Percentiles rank a stretch among this genome's conserved stretches.
Conservation (phyloP, 2,329 filamentous ascomycete genomes). For the Epichloe brachyelytri region DNA sequence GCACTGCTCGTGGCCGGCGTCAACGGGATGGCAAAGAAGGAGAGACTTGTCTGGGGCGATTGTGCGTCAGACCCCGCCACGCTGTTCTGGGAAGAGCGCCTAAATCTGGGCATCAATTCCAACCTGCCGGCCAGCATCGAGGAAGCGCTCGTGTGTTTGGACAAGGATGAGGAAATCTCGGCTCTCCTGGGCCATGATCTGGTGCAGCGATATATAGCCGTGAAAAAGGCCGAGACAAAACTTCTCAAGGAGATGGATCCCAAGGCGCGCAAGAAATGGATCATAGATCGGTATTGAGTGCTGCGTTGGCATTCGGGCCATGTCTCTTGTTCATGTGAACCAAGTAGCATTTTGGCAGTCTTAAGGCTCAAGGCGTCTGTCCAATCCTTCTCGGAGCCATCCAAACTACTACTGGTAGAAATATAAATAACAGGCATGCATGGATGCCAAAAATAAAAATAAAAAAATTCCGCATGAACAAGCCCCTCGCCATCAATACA, state of each 20-base stretch:
- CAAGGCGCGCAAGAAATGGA: slow-evolving; percentile 39
- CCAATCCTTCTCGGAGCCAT: too few species aligned
- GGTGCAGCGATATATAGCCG: slow-evolving; percentile 40
- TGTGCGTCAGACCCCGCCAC: slow-evolving; percentile 40
- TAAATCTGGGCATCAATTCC: slow-evolving; percentile 37
- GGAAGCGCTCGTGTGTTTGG: slow-evolving; percentile 40
- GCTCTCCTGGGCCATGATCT: slow-evolving; percentile 34
- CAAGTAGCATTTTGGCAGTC: too few species aligned
- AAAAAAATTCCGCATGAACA: too few species aligned
- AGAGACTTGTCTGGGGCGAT: slow-evolving; percentile 36
- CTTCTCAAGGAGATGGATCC: slow-evolving; percentile 29
- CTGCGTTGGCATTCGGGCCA: background rate
- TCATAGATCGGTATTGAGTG: slow-evolving; percentile 48
- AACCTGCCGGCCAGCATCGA: slow-evolving; percentile 41
- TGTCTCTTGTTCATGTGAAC: too few species aligned
- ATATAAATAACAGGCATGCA: background rate
- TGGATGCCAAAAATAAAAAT: too few species aligned
- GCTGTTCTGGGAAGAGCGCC: slow-evolving; percentile 33
- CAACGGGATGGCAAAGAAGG: slow-evolving; percentile 14
- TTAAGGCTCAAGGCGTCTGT: too few species aligned
- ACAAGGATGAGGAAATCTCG: slow-evolving; percentile 31
- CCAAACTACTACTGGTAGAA: background rate
- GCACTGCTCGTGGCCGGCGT: slow-evolving; percentile 20
- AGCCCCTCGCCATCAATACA: background rate
- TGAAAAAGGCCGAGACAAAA: slow-evolving; percentile 47